Conservation (phyloP, 176 grass and related monocot species). For the Phoenix roebelenii region DNA sequence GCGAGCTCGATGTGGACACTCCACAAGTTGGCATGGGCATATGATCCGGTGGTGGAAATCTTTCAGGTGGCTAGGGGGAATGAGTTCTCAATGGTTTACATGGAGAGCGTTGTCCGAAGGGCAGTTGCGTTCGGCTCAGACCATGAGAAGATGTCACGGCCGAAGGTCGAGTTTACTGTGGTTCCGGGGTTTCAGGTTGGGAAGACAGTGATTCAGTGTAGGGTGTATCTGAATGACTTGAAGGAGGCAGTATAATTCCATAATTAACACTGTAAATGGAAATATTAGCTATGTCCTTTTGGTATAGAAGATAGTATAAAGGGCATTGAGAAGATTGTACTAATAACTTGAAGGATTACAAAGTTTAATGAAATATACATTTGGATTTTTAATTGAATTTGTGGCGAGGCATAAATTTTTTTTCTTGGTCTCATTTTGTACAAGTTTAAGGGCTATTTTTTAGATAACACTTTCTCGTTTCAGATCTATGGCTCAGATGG, state of each 20-base stretch:
- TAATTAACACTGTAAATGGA: slow-evolving; percentile 30
- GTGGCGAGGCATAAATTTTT: background rate
- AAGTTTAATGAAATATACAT: no score
- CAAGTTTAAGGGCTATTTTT: no score
- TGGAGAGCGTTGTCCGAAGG: slow-evolving; percentile 69
- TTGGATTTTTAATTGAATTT: no score
- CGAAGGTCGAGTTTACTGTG: slow-evolving; percentile 87
- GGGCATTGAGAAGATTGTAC: slow-evolving; percentile 12
- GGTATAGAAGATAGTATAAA: no score
- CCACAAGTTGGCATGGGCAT: slow-evolving; percentile 86
- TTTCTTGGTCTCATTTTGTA: no score
- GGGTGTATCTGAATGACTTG: slow-evolving; percentile 69
- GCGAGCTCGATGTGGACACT: slow-evolving; percentile 96
- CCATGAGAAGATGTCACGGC: slow-evolving; percentile 16
- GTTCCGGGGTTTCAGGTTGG: slow-evolving; percentile 86
- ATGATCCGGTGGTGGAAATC: slow-evolving; percentile 72
- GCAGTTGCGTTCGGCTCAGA: slow-evolving; percentile 19
- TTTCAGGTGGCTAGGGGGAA: slow-evolving; percentile 63
- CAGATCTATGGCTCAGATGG: no score
- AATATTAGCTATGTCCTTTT: slow-evolving; percentile 7
- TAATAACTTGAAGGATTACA: slow-evolving; percentile 6
- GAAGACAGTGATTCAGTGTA: slow-evolving; percentile 87
- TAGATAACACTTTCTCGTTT: no score
- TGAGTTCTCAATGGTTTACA: slow-evolving; percentile 76
- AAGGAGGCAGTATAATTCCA: slow-evolving; percentile 33